Percentiles rank a stretch among this genome's conserved stretches.
phyloP scores from a whole-genome alignment of 2,329 filamentous ascomycete genomes.

The Pseudocercospora fuligena region DNA sequence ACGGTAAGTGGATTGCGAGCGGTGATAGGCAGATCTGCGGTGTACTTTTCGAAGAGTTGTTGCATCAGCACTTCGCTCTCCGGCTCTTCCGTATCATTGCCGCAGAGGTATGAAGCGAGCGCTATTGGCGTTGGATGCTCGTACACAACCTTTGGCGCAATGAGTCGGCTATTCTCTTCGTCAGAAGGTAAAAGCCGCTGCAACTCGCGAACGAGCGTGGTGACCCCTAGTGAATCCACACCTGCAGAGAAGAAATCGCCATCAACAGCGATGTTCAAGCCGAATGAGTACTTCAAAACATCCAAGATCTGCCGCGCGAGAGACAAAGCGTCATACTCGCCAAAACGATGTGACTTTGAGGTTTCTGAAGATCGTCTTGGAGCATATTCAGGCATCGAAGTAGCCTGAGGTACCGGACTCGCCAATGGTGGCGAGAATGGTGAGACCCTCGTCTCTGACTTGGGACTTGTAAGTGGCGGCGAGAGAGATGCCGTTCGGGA shows the following conservation, averaged over 20 bases:
- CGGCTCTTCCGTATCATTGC: slow-evolving; percentile 11
- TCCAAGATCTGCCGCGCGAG: slow-evolving; percentile 21
- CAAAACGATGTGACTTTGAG: background rate
- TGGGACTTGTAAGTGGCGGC: slow-evolving; percentile 7
- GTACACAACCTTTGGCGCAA: slow-evolving; percentile 45
- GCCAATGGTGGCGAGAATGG: background rate
- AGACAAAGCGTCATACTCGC: slow-evolving; percentile 1
- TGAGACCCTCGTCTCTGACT: slow-evolving; percentile 2
- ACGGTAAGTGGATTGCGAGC: slow-evolving; percentile 10
- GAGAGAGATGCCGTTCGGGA: slow-evolving; percentile 1
- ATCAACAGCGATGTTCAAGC: slow-evolving; percentile 10
- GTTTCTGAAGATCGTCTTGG: background rate
- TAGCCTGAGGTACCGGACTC: background rate
- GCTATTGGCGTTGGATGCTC: slow-evolving; percentile 51
- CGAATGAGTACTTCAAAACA: slow-evolving; percentile 11
- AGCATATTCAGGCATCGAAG: background rate
- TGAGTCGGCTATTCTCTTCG: slow-evolving; percentile 41
- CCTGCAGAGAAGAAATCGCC: slow-evolving; percentile 24
- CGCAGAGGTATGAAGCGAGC: slow-evolving; percentile 41
- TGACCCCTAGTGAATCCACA: slow-evolving; percentile 44
- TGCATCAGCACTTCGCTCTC: slow-evolving; percentile 17
- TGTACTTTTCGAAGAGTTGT: slow-evolving; percentile 39
- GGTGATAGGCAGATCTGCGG: slow-evolving; percentile 28
- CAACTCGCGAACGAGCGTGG: slow-evolving; percentile 33
- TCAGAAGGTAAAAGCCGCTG: slow-evolving; percentile 17